phyloP scores from a whole-genome alignment of 1,139 yeast species.

The Taphrina pruni region DNA sequence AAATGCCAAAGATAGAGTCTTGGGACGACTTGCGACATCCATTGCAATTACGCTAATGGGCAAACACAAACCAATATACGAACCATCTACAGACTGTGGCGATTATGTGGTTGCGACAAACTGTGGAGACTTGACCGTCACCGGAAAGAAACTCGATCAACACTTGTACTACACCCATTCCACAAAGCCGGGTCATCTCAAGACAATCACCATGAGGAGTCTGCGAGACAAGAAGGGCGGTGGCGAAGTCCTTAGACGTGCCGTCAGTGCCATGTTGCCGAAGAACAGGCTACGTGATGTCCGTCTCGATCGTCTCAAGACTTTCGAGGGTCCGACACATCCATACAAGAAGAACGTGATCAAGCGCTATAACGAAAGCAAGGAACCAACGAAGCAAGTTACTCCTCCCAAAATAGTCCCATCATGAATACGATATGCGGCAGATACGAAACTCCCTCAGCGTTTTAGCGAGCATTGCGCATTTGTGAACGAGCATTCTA shows the following conservation, averaged over 20 bases:
- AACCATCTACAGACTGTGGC: slow-evolving; percentile 81
- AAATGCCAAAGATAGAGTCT: slow-evolving; percentile 81
- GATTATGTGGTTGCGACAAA: slow-evolving; percentile 97
- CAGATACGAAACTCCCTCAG: not conserved
- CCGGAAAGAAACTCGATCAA: slow-evolving; percentile 82
- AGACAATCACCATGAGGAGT: slow-evolving; percentile 79
- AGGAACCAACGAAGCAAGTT: not conserved
- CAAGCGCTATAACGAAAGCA: slow-evolving; percentile 23
- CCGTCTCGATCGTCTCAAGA: slow-evolving; percentile 81
- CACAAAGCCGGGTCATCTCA: slow-evolving; percentile 86
- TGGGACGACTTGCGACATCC: slow-evolving; percentile 89
- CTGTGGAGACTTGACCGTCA: slow-evolving; percentile 75
- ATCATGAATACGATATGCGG: not conserved
- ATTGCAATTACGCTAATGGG: slow-evolving; percentile 91
- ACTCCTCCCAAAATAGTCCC: not conserved
- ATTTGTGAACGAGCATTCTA: not conserved
- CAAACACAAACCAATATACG: slow-evolving; percentile 90
- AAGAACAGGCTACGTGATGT: slow-evolving; percentile 80
- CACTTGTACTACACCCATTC: slow-evolving; percentile 93
- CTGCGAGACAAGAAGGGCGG: slow-evolving; percentile 81
- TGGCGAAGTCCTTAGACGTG: slow-evolving; percentile 78
- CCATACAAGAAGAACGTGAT: slow-evolving; percentile 83
- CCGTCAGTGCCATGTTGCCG: slow-evolving; percentile 96
- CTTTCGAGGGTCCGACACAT: slow-evolving; percentile 84
- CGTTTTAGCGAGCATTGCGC: not conserved